Percentiles rank a stretch among this genome's conserved stretches.
Evolutionary conservation across 2,329 filamentous ascomycete species (phyloP).

Genomic region (Fusarium citri): DNA sequence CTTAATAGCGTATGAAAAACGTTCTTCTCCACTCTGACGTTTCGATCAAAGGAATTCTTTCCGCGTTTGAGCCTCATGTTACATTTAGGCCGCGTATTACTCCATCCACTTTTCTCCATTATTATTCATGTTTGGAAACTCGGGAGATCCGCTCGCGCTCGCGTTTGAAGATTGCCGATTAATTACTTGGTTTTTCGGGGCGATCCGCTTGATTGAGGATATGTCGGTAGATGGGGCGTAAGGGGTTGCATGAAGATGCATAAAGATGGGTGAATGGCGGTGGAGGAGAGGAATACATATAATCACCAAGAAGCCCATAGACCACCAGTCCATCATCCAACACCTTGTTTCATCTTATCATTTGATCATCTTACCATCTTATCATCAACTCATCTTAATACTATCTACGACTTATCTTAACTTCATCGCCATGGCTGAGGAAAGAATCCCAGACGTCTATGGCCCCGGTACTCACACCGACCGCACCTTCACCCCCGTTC

Average conservation of each 20-base stretch:
- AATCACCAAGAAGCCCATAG: too few species aligned
- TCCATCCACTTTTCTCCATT: neutral
- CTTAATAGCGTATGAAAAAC: too few species aligned
- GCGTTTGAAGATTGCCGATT: neutral
- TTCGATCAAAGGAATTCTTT: neutral
- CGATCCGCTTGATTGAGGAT: neutral
- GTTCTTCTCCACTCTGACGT: neutral
- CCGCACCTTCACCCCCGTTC: conserved; percentile 5
- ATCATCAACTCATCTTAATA: too few species aligned
- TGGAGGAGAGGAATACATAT: too few species aligned
- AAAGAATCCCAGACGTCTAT: conserved; percentile 12
- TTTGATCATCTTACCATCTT: too few species aligned
- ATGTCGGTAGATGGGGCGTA: neutral
- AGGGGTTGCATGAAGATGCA: neutral
- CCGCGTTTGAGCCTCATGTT: conserved; percentile 12
- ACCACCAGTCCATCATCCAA: too few species aligned
- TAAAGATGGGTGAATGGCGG: neutral
- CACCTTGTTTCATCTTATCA: too few species aligned
- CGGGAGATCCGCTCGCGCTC: conserved; percentile 16
- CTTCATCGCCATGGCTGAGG: too few species aligned
- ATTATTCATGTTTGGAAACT: neutral
- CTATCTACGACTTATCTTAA: rapidly evolving
- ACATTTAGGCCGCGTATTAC: neutral
- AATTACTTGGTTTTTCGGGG: neutral
- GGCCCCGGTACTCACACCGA: conserved; percentile 15